Evolutionary conservation across 352 stramenopile genomes (phyloP), one percentile per base, ranked within the genome.

Genomic region (Pythium aquatile): DNA sequence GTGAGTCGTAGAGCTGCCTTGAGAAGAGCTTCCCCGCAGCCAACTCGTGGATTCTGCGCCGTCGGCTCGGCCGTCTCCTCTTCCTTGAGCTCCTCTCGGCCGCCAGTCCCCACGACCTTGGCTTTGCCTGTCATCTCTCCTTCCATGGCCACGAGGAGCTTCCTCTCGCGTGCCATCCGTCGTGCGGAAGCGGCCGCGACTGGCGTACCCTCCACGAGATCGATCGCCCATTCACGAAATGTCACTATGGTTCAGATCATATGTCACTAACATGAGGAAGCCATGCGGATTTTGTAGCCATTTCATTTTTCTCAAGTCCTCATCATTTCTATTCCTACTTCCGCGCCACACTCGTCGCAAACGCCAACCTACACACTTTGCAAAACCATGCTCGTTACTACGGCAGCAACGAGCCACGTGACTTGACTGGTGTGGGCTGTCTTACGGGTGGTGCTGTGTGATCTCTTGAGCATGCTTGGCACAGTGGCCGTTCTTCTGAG

Each of bases 401-500:
- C 20, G 17, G 17, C 30, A 16, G n/a, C 20, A 4, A 51, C 20
- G 44, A 51, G 44, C n/a, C 24, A 51, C 44, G 24, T 11, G 20
- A 42, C 44, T 51, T 26, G 20, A 35, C 32, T 35, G 5, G 32
- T 9, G 44, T 30, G 10, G 11, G 9, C 30, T 24, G 8, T 1
- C 10, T 59, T 20, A 65, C 11, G 59, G 59, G 59, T 61, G 52
- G 40, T 51, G 47, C 52, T 85, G 77, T 32, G 81, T 81, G 54
- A 94, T 81, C 69, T 94, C 85, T 61, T 94, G 85, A 57, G 85
- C 85, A 68, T 94, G 85, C 63, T 94, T 94, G 51, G 86, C 86
- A 65, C 86, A 95, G 62, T 93, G 84, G 33, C 85, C 86, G 55
- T 93, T 93, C 70, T 91, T 91, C 73, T 95, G 86, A 4, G 86